Evolutionary conservation across 2,329 filamentous ascomycete genomes (phyloP), one percentile per base, ranked within the genome.

Genomic region (Cladophialophora psammophila): DNA sequence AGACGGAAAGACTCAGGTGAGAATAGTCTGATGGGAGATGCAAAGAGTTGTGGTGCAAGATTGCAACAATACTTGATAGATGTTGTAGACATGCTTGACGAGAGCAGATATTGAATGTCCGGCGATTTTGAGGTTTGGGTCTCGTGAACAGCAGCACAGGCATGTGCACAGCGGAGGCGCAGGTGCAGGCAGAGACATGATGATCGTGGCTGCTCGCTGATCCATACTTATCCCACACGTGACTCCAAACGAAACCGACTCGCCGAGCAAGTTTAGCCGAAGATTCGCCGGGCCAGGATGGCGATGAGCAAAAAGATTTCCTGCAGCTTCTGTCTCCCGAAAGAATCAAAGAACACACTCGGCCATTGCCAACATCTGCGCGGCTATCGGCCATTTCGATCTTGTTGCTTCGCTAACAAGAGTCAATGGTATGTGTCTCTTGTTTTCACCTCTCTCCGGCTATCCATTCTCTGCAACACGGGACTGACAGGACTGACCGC

Each of bases 271-370:
- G 8, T 61, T 61, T 61, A 61, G 63, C 55, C 63, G 56, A 65
- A 31, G 55, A 59, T 63, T 55, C 36, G 45, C 64, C 64, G 64
- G 48, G 13, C 32, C 34, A 45, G 53, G 31, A 55, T 26, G 26
- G 42, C 42, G 40, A 48, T 26, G 20, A 55, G 63, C 55, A 57
- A 63, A 66, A 66, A 66, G 64, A 63, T 66, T 66, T 66, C 64
- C 53, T 58, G 54, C 60, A 63, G 59, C 60, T 66, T 63, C 59
- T 50, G 45, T 45, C 53, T 58, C 8, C n/a, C 36, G 42, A 45
- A 45, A 34, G 32, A 36, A 57, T 18, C 20, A 18, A 35, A 55
- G 26, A 15, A 52, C 36, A 53, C 34, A 32, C n/a, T 32, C 56
- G 55, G 36, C 59, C 59, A 61, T 61, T 32, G 48, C 45, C 52